Base-by-base conservation (phyloP, 2,329 filamentous ascomycete genomes). In the Cordyceps cateniannulata region DNA sequence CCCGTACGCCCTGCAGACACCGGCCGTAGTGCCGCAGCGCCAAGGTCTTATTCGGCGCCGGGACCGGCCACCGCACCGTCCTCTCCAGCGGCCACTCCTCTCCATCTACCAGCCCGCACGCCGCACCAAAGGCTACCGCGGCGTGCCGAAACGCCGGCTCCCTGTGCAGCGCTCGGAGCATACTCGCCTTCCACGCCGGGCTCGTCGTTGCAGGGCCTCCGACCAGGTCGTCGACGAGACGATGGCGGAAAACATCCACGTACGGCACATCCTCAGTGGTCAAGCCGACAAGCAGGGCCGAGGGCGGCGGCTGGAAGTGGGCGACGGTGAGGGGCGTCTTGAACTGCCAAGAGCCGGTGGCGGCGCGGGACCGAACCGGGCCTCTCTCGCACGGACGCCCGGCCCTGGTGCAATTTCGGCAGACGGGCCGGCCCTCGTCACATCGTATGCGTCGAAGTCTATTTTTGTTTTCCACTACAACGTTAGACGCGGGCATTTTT, bases 141-240 rank as follows among this genome's bases (percentile, higher is more conserved):
- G 59, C 55, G 18, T 59, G 48, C 8, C 38, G 24, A 6, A 64
- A 25, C 5, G 58, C 42, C 2, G 62, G 53, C 24, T 62, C 62
- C 22, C 53, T 25, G 29, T 50, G 9, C 5, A 55, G 29, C 9
- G 61, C 59, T 40, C 60, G 55, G 5, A 54, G 20, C 25, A 63
- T 52, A 20, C 58, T 20, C 5, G 16, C 14, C 18, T 52, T 40
- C 59, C 49, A 62, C 45, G 44, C 24, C 5, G 54, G n/a, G n/a
- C n/a, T 12, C 14, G 59, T 1, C 59, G 59, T 14, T 38, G 9
- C 3, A 35, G 14, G 2, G 56, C 22, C 14, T 35, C 55, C 61
- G 22, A 58, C 59, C 10, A 64, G 54, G 53, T 54, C 61, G 45
- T 62, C 51, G 35, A 64, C 35, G 18, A 64, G 55, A 16, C 61